Conservation (phyloP, 495 filamentous ascomycete genomes). For the Antarctomyces pellizariae region DNA sequence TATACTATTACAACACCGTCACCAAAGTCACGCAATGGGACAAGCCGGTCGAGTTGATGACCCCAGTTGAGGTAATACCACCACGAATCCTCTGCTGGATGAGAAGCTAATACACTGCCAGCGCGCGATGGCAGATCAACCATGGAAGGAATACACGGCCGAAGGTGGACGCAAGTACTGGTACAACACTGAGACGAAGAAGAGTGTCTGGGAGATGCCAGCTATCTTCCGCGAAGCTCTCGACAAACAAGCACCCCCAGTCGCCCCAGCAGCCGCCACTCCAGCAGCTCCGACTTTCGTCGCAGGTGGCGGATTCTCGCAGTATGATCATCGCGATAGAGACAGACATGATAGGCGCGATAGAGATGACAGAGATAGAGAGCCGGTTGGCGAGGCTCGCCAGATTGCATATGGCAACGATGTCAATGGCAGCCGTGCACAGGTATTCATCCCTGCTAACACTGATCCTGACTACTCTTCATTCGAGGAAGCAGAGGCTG, state of each 20-base stretch:
- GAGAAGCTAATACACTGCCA: constrained; percentile 13
- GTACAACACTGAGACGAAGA: constrained; percentile 75
- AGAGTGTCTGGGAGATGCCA: constrained; percentile 90
- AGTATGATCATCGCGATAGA: constrained; percentile 14
- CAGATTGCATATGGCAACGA: constrained; percentile 47
- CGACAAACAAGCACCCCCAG: constrained; percentile 26
- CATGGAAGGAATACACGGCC: constrained; percentile 83
- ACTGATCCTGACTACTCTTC: constrained; percentile 68
- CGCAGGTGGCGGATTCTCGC: constrained; percentile 33
- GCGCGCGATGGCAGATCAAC: constrained; percentile 61
- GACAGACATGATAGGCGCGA: too few relatives aligned
- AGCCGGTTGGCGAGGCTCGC: constrained; percentile 34
- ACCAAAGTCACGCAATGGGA: constrained; percentile 87
- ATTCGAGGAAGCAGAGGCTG: constrained; percentile 77
- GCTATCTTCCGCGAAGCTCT: constrained; percentile 54
- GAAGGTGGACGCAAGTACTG: constrained; percentile 81
- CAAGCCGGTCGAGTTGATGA: constrained; percentile 81
- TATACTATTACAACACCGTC: constrained; percentile 81
- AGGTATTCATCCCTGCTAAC: constrained; percentile 34
- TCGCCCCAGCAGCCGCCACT: constrained; percentile 19
- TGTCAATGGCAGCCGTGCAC: constrained; percentile 23
- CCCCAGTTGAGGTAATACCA: constrained; percentile 48
- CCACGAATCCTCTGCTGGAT: neutral
- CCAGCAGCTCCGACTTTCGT: constrained; percentile 44
- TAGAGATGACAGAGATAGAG: constrained; percentile 22